A percentile compares a stretch with the other conserved stretches of the same genome.
Conservation (phyloP, 176 grass and related monocot species). For the Aegilops bicornis region DNA sequence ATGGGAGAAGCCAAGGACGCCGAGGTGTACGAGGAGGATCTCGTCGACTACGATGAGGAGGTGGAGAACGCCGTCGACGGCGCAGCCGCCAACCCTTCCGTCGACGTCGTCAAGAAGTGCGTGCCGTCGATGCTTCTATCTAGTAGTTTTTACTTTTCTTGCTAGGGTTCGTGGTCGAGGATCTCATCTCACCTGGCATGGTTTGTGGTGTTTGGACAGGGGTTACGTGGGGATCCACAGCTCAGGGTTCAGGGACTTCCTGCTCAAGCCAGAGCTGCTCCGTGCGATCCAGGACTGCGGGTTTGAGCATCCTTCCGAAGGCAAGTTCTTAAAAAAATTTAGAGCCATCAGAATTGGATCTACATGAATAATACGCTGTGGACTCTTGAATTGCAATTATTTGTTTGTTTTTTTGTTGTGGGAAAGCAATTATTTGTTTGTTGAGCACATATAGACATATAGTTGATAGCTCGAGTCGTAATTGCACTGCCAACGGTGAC, state of each 20-base stretch:
- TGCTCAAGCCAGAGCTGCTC: slow-evolving; percentile 97
- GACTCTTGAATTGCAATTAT: background rate
- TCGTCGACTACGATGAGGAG: slow-evolving; percentile 97
- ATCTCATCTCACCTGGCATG: background rate
- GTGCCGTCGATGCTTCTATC: background rate
- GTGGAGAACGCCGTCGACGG: slow-evolving; percentile 75
- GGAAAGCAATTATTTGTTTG: background rate
- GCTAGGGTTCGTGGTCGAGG: background rate
- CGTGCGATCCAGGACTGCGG: slow-evolving; percentile 94
- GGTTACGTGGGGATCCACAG: slow-evolving; percentile 99
- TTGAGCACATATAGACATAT: background rate
- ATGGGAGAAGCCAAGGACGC: slow-evolving; percentile 94
- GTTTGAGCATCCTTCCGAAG: slow-evolving; percentile 99
- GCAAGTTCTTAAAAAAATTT: slow-evolving; percentile 27
- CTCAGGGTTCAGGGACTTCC: slow-evolving; percentile 96
- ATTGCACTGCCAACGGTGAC: background rate
- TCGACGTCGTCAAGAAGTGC: slow-evolving; percentile 84
- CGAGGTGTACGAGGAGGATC: slow-evolving; percentile 98
- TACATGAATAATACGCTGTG: background rate
- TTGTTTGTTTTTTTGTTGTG: background rate
- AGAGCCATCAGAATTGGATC: background rate
- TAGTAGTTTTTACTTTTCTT: background rate
- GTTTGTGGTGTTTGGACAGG: slow-evolving; percentile 30
- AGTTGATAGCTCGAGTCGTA: background rate
- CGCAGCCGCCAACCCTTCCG: slow-evolving; percentile 50